Percentiles rank a stretch among this genome's conserved stretches.
phyloP scores from a whole-genome alignment of 2,329 filamentous ascomycete species.

The Colletotrichum sp. region DNA sequence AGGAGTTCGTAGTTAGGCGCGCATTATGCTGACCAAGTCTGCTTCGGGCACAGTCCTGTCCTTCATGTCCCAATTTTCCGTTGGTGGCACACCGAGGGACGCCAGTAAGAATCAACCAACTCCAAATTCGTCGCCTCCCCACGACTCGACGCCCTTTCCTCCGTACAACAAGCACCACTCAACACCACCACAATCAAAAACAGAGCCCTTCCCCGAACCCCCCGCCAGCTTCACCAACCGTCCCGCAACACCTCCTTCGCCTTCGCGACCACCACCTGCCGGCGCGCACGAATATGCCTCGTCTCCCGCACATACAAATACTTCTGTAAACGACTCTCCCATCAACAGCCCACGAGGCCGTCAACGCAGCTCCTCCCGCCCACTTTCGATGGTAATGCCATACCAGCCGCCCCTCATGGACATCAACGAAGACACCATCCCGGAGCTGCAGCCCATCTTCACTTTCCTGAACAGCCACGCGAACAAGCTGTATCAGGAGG shows the following conservation, averaged over 20 bases:
- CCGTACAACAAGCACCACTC: conserved; percentile 16
- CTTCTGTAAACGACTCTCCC: conserved; percentile 48
- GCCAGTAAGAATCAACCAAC: conserved; percentile 43
- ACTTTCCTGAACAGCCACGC: conserved; percentile 91
- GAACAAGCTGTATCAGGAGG: conserved; percentile 97
- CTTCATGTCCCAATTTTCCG: conserved; percentile 84
- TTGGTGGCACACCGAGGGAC: conserved; percentile 58
- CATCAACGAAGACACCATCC: conserved; percentile 81
- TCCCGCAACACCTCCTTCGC: conserved; percentile 38
- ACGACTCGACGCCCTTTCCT: conserved; percentile 31
- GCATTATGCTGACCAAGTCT: conserved; percentile 20
- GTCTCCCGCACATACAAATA: conserved; percentile 42
- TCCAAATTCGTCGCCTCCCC: conserved; percentile 48
- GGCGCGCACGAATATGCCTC: conserved; percentile 43
- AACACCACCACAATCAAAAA: not conserved
- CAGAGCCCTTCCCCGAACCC: conserved; percentile 16
- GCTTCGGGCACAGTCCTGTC: conserved; percentile 69
- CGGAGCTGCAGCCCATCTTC: conserved; percentile 94
- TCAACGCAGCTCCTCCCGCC: conserved; percentile 65
- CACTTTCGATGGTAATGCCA: conserved; percentile 84
- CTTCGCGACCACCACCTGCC: conserved; percentile 23
- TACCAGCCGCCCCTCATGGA: conserved; percentile 89
- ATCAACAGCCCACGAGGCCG: conserved; percentile 46
- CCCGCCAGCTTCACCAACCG: conserved; percentile 28
- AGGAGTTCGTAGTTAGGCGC: not conserved